phyloP scores from a whole-genome alignment of 1,284 basidiomycete genomes.

The Apiotrichum montevideense region DNA sequence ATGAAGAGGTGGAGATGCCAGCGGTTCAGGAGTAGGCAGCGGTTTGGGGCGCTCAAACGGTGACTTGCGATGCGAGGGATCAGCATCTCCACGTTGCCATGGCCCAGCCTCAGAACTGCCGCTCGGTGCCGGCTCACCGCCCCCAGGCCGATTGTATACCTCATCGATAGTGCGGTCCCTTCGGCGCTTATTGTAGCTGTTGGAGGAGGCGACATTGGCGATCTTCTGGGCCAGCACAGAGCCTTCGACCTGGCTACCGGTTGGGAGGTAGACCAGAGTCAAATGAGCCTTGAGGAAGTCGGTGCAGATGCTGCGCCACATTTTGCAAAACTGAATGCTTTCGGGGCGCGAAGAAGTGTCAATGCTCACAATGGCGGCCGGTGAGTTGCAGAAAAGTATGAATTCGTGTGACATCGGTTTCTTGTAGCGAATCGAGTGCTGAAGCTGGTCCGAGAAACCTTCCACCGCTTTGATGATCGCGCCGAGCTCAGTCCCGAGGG shows the following conservation, averaged over 20 bases:
- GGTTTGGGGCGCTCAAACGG: conserved; percentile 33
- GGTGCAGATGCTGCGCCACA: conserved; percentile 39
- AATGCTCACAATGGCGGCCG: conserved; percentile 41
- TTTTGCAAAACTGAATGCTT: conserved; percentile 33
- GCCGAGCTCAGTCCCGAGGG: conserved; percentile 41
- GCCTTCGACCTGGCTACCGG: conserved; percentile 35
- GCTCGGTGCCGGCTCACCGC: conserved; percentile 30
- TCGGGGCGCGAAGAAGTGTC: conserved; percentile 42
- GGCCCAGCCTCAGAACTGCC: conserved; percentile 34
- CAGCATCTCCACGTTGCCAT: conserved; percentile 44
- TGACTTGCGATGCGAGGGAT: conserved; percentile 32
- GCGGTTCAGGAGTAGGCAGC: background rate
- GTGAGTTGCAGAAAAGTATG: conserved; percentile 42
- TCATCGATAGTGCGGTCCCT: conserved; percentile 36
- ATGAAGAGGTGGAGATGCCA: background rate
- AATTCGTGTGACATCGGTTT: conserved; percentile 38
- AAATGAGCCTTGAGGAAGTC: conserved; percentile 38
- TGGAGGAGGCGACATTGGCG: conserved; percentile 41
- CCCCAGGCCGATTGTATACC: conserved; percentile 28
- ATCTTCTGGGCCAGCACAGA: conserved; percentile 42
- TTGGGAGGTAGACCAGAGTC: conserved; percentile 43
- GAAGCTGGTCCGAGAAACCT: conserved; percentile 38
- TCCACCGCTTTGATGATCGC: conserved; percentile 44
- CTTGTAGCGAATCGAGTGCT: conserved; percentile 30
- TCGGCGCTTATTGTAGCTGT: conserved; percentile 36